A percentile compares a stretch with the other conserved stretches of the same genome.
Evolutionary conservation across 75 land plant genomes (phyloP).

Genomic region (Sequoiadendron giganteum): DNA sequence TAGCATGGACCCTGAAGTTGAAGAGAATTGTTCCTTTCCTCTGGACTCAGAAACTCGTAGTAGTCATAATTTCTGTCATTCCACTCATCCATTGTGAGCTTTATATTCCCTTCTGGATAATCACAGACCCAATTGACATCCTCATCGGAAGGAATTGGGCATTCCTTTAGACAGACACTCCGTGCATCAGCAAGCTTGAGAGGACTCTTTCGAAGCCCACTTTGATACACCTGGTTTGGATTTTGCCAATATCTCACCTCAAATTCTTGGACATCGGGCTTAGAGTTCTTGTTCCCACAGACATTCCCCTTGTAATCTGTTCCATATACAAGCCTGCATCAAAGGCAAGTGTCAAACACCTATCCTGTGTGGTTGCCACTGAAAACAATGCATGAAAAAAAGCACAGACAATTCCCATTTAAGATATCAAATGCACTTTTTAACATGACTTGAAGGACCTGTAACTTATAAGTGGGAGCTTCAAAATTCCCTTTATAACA

Average conservation of each 20-base stretch:
- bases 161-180: slow-evolving; percentile 74
- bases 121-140: slow-evolving; percentile 86
- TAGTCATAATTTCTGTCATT: slow-evolving; percentile 75
- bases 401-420: background rate
- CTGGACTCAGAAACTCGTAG: slow-evolving; percentile 61
- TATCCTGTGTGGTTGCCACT: background rate
- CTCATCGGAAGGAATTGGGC: slow-evolving; percentile 72
- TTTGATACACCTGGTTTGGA: slow-evolving; percentile 87
- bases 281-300: slow-evolving; percentile 63
- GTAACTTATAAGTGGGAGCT: background rate
- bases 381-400: background rate
- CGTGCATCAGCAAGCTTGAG: slow-evolving; percentile 59
- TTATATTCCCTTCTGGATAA: slow-evolving; percentile 82
- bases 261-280: slow-evolving; percentile 57
- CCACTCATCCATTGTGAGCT: slow-evolving; percentile 63
- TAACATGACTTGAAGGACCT: background rate
- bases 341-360: background rate
- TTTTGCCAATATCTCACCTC: slow-evolving; percentile 80
- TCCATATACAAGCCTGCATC: slow-evolving; percentile 71
- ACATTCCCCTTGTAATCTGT: slow-evolving; percentile 85
- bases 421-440: background rate
- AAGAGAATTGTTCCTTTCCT: slow-evolving; percentile 60
- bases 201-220: slow-evolving; percentile 55
- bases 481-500: background rate
- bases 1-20: slow-evolving; percentile 89